Conservation (phyloP, 257 asterid genomes). For the Scutellaria minor region DNA sequence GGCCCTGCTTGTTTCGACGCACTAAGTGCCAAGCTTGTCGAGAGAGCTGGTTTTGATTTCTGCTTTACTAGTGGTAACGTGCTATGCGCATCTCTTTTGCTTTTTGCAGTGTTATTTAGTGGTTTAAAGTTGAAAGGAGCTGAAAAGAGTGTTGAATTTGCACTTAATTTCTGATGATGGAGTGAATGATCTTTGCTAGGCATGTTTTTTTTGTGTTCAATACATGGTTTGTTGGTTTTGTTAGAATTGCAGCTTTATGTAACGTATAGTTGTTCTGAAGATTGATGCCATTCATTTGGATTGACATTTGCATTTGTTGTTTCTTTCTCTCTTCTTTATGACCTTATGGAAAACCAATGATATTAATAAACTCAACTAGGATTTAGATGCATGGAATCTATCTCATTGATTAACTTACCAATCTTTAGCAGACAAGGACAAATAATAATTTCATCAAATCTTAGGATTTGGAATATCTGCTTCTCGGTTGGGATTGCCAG, state of each 20-base stretch:
- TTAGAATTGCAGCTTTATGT: not conserved
- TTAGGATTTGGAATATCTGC: slow-evolving; percentile 98
- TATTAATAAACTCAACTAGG: slow-evolving; percentile 11
- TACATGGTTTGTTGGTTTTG: not conserved
- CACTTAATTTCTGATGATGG: not conserved
- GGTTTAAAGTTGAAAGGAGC: not conserved
- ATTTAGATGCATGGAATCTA: not conserved
- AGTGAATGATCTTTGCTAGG: not conserved
- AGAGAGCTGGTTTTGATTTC: slow-evolving; percentile 83
- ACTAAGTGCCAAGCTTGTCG: slow-evolving; percentile 88
- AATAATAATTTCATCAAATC: slow-evolving; percentile 36
- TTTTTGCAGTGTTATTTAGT: not conserved
- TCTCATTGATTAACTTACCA: not conserved
- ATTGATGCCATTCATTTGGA: not conserved
- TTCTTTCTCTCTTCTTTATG: not conserved
- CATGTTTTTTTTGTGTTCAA: slow-evolving; percentile 20
- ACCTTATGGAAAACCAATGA: not conserved
- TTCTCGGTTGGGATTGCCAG: slow-evolving; percentile 84
- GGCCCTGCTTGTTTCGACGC: slow-evolving; percentile 98
- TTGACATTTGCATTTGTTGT: not conserved
- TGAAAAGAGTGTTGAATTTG: not conserved
- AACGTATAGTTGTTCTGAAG: not conserved
- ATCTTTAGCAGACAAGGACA: slow-evolving; percentile 18
- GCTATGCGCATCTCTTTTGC: not conserved
- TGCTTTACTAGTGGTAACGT: slow-evolving; percentile 84